Evolutionary conservation across 2,329 filamentous ascomycete genomes (phyloP).

Genomic region (Moelleriella libera): DNA sequence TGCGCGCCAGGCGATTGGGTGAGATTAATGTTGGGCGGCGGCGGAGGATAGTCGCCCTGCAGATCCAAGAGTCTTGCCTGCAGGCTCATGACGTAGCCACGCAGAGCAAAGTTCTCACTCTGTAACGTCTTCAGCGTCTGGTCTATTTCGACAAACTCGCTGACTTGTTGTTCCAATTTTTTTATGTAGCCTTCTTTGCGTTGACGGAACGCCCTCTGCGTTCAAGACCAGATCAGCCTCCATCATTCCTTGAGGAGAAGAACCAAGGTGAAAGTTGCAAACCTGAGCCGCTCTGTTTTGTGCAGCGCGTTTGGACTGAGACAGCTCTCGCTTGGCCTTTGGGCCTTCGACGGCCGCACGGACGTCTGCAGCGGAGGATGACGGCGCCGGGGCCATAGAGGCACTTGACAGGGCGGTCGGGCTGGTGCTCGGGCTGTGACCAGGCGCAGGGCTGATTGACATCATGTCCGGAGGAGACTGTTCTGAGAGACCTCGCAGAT

Average conservation of each 20-base stretch:
- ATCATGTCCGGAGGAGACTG: slow-evolving; percentile 22
- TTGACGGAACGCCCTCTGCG: slow-evolving; percentile 85
- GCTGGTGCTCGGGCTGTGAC: slow-evolving; percentile 15
- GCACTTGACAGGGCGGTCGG: slow-evolving; percentile 11
- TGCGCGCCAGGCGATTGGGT: slow-evolving; percentile 13
- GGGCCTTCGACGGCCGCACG: slow-evolving; percentile 36
- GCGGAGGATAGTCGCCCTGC: slow-evolving; percentile 70
- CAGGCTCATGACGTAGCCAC: slow-evolving; percentile 84
- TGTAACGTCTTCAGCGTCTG: slow-evolving; percentile 69
- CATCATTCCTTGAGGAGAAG: background rate
- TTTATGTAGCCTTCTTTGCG: slow-evolving; percentile 98
- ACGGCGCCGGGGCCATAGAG: slow-evolving; percentile 17
- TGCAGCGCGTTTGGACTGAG: slow-evolving; percentile 88
- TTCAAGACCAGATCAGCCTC: background rate
- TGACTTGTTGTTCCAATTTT: slow-evolving; percentile 87
- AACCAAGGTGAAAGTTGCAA: slow-evolving; percentile 8
- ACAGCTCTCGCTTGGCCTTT: slow-evolving; percentile 81
- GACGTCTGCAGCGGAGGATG: slow-evolving; percentile 10
- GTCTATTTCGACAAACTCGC: slow-evolving; percentile 63
- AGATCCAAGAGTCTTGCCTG: slow-evolving; percentile 76
- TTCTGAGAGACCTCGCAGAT: slow-evolving; percentile 22
- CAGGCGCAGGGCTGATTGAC: slow-evolving; percentile 19
- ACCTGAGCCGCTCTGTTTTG: slow-evolving; percentile 97
- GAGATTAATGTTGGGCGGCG: slow-evolving; percentile 68
- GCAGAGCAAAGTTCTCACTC: slow-evolving; percentile 75